A percentile compares a stretch with the other conserved stretches of the same genome.
Evolutionary conservation across 2,329 filamentous ascomycete genomes (phyloP).

Genomic region (Hypoxylon sp.): DNA sequence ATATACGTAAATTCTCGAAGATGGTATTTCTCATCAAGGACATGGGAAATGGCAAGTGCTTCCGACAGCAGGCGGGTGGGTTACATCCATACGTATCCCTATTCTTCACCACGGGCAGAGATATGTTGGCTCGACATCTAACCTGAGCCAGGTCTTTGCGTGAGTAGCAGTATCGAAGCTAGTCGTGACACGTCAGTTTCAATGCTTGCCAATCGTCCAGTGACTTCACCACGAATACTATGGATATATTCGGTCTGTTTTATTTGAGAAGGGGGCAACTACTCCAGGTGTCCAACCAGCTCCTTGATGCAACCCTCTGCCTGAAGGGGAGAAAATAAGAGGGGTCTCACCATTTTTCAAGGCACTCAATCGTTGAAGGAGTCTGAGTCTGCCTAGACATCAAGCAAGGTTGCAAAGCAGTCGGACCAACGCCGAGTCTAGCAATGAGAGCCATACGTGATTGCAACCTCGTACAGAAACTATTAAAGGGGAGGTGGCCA

Average conservation of each 20-base stretch:
- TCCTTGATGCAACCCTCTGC: too few relatives aligned
- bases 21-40: neutral
- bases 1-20: neutral
- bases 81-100: neutral
- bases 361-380: neutral
- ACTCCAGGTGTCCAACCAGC: neutral
- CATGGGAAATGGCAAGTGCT: neutral
- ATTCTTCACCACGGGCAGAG: neutral
- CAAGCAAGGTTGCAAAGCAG: neutral
- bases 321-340: too few relatives aligned
- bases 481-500: neutral
- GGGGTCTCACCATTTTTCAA: neutral
- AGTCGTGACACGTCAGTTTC: neutral
- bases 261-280: neutral
- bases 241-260: neutral
- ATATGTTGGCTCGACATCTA: conserved; percentile 17
- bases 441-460: neutral
- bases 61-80: neutral
- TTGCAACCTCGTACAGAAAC: neutral
- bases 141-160: conserved; percentile 2
- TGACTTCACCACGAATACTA: neutral
- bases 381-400: neutral
- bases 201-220: neutral
- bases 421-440: neutral
- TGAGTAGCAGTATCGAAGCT: neutral